A percentile compares a stretch with the other conserved stretches of the same genome.
These are phyloP conservation scores for Diplogelasinospora grovesii DNA, from an alignment of 495 filamentous ascomycete genomes.

Conservation along the genomic window DNA sequence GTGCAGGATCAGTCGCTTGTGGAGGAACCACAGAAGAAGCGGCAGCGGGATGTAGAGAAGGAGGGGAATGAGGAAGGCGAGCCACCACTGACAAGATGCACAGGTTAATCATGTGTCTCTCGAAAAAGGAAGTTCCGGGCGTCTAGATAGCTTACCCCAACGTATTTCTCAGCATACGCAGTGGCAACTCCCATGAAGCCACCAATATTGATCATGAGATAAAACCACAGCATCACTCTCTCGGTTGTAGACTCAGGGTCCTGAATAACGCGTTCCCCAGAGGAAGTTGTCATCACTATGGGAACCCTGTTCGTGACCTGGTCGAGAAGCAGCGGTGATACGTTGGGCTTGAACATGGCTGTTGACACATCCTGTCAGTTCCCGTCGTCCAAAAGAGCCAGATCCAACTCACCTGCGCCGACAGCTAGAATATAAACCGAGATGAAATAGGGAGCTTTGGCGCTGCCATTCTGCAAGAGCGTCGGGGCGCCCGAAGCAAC, in stretches of 20 bases:
- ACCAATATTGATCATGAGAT: constrained; percentile 60
- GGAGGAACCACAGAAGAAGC: constrained; percentile 44
- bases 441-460: constrained; percentile 53
- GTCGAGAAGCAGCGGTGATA: constrained; percentile 55
- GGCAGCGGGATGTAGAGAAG: constrained; percentile 54
- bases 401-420: constrained; percentile 54
- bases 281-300: constrained; percentile 35
- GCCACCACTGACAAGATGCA: constrained; percentile 48
- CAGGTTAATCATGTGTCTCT: neutral
- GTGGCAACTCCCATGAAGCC: constrained; percentile 51
- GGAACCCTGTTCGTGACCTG: constrained; percentile 47
- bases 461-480: constrained; percentile 49
- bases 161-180: constrained; percentile 42
- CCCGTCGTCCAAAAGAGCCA: neutral
- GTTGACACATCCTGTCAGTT: constrained; percentile 2
- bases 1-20: constrained; percentile 44
- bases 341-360: constrained; percentile 60
- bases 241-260: constrained; percentile 56
- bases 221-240: constrained; percentile 59
- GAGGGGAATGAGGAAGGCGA: constrained; percentile 62
- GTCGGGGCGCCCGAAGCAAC: constrained; percentile 53
- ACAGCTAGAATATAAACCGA: constrained; percentile 52
- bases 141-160: constrained; percentile 36
- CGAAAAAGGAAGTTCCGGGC: neutral
- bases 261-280: constrained; percentile 50